phyloP scores from a whole-genome alignment of 192 early-diverging fungal genomes.

The Mortierella alpina region DNA sequence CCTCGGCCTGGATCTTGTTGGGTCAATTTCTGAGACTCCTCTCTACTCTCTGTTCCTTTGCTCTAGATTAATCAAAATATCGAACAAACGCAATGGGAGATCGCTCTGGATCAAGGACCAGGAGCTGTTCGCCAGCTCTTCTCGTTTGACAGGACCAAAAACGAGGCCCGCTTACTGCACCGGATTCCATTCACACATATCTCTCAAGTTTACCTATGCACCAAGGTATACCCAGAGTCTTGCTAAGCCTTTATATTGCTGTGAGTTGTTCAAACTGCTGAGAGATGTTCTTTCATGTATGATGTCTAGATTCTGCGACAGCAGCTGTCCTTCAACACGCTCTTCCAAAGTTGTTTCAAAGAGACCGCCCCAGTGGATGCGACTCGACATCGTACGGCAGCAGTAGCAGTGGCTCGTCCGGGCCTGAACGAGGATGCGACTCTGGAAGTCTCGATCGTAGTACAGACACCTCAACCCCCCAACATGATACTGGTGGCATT shows the following conservation, averaged over 20 bases:
- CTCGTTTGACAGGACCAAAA: constrained; percentile 50
- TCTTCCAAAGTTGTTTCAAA: constrained; percentile 63
- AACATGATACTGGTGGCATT: constrained; percentile 35
- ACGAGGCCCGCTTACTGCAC: constrained; percentile 37
- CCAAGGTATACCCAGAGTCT: constrained; percentile 19
- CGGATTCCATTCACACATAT: constrained; percentile 42
- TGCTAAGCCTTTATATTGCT: neutral
- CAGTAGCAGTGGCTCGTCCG: neutral
- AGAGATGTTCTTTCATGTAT: neutral
- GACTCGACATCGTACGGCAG: constrained; percentile 10
- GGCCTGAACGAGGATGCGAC: neutral
- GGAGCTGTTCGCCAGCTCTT: constrained; percentile 31
- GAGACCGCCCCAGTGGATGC: constrained; percentile 17
- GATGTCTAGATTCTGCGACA: constrained; percentile 48
- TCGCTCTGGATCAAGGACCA: constrained; percentile 33
- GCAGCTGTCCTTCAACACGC: constrained; percentile 57
- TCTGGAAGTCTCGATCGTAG: constrained; percentile 22
- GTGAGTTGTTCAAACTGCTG: neutral
- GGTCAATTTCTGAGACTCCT: neutral
- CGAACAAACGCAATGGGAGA: constrained; percentile 42
- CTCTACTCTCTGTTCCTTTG: neutral
- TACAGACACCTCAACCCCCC: constrained; percentile 43
- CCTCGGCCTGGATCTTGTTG: neutral
- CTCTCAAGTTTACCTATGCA: constrained; percentile 47
- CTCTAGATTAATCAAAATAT: constrained; percentile 19